A percentile compares a stretch with the other conserved stretches of the same genome.
These are phyloP conservation scores for Leersia perrieri DNA, from an alignment of 176 grass and related monocot species.

Conservation along the genomic window DNA sequence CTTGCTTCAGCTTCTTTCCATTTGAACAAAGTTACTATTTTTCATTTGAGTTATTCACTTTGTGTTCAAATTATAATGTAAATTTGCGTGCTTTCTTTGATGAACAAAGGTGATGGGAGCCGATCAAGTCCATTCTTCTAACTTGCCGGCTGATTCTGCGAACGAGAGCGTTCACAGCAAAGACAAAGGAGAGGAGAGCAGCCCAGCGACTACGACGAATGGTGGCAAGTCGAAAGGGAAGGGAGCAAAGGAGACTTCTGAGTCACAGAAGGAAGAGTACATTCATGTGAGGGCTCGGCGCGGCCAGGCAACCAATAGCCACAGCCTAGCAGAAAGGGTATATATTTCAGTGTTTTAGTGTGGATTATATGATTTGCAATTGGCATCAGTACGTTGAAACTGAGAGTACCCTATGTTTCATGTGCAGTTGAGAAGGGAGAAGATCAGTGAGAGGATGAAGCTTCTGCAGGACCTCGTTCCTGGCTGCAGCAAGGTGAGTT, in stretches of 20 bases:
- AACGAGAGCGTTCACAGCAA: slow-evolving; percentile 61
- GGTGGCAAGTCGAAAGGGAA: slow-evolving; percentile 61
- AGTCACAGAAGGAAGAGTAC: slow-evolving; percentile 62
- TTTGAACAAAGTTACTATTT: too few species aligned
- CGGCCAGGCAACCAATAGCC: slow-evolving; percentile 90
- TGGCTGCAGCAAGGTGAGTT: slow-evolving; percentile 83
- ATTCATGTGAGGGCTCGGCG: slow-evolving; percentile 85
- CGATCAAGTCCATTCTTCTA: slow-evolving; percentile 57
- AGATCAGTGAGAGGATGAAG: slow-evolving; percentile 99
- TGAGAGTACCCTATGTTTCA: background rate
- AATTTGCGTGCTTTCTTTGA: background rate
- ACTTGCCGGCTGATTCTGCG: slow-evolving; percentile 41
- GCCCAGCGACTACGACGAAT: slow-evolving; percentile 39
- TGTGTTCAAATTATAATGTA: background rate
- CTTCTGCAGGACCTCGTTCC: slow-evolving; percentile 95
- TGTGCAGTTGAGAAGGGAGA: slow-evolving; percentile 91
- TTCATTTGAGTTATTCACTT: background rate
- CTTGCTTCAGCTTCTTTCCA: background rate
- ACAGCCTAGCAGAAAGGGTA: slow-evolving; percentile 94
- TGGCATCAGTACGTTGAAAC: background rate
- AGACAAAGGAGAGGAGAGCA: slow-evolving; percentile 58
- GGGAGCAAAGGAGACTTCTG: slow-evolving; percentile 48
- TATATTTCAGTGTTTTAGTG: background rate
- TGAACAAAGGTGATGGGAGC: slow-evolving; percentile 42
- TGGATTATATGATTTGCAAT: background rate